Evolutionary conservation across 169 alveolate species (phyloP), one percentile per base, ranked within the genome.

Genomic region (Plasmodium gonderi): DNA sequence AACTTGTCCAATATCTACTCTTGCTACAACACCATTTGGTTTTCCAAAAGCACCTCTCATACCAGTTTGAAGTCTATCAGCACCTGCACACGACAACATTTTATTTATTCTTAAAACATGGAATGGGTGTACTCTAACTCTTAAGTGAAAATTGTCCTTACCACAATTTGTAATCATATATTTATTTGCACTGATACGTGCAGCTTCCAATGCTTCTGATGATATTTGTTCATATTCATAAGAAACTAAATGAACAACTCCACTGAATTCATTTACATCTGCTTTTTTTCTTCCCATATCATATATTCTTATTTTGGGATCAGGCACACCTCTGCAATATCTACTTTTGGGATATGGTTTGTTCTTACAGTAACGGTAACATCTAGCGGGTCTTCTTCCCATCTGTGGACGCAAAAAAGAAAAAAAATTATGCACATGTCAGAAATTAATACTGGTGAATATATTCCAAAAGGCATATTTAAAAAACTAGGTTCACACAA

Each of bases 51-150:
- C 99, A 40, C 99, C 99, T 94, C 99, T 98, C 99, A 99, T 99
- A 94, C 99, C 99, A n/a, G 99, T 97, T 94, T 98, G 99, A 72
- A 98, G 99, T 96, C 99, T 97, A 98, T 99, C 99, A 45, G 99
- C 99, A 77, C 99, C 99, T 45, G 99, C 99, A 95, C 99, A 99
- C 60, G 99, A 98, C 97, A 99, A 99, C 99, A 99, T 99, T 94
- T 99, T 99, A 97, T 99, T 99, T 96, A 99, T 98, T 90, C 99
- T 98, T 90, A 98, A 96, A 80, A 99, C 99, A 97, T 99, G 99
- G 99, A 98, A 99, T 23, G 99, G 99, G 94, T 99, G 99, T 5
- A 98, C 99, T 92, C 99, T 97, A 80, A 98, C 97, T 94, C 99
- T 98, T 95, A 99, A 95, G 97, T 98, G 99, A 99, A 98, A 99